Evolutionary conservation across 352 stramenopile species (phyloP), one percentile per base, ranked within the genome.

Genomic region (Blastocystis sp.): DNA sequence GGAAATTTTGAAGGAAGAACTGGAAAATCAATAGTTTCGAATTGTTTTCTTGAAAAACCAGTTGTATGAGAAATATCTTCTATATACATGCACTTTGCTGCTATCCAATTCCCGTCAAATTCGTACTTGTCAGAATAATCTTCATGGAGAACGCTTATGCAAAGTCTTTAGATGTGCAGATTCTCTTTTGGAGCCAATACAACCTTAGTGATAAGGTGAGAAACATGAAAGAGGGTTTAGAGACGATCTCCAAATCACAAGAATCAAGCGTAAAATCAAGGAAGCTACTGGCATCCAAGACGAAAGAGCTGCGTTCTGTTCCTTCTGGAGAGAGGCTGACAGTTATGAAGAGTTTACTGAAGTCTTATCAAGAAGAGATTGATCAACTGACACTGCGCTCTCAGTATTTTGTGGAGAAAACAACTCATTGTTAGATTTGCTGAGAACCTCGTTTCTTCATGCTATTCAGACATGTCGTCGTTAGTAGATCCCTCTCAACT

Each of bases 241-340:
- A 81, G 24, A 81, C 70, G 18, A 63, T 81, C 39, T 43, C 50
- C 34, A 81, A 81, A 43, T 62, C 70, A n/a, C 70, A 81, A 54
- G 70, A 62, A 41, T 50, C 70, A 18, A 81, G 70, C 43, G 18
- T 65, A 24, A 81, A 81, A 65, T 63, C 70, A 13, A 50, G 70
- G 26, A 81, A 81, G 55, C 45, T 65, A 11, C n/a, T 81, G 16
- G 70, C 70, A n/a, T 45, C 70, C 3, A 81, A 81, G 45, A 81
- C 70, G 70, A 81, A 81, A 24, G 70, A 81, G 20, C 41, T 81
- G 24, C 34, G 43, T 43, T 50, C 50, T 24, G 16, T 81, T 4
- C 24, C 70, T 26, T 13, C 43, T 20, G 39, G 39, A n/a, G 70
- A 81, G 55, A 9, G 70, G 11, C 7, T 81, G 26, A 54, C 70